phyloP scores from a whole-genome alignment of 1,284 basidiomycete genomes.

The Inonotus hispidus region DNA sequence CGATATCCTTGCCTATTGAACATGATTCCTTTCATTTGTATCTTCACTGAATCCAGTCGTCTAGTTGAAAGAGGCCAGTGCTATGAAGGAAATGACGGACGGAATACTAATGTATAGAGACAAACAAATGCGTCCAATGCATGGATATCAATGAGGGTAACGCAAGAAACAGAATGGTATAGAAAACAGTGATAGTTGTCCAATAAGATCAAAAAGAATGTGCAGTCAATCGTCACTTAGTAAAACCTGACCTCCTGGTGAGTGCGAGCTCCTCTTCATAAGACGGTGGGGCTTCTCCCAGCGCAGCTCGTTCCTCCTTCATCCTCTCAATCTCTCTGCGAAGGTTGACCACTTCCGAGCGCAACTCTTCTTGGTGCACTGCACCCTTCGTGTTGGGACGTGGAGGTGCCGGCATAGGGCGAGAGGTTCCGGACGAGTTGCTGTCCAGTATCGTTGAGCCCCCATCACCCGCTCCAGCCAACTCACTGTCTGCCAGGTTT shows the following conservation, averaged over 20 bases:
- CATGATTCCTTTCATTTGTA: no score
- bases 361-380: slow-evolving; percentile 12
- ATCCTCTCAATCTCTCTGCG: slow-evolving; percentile 25
- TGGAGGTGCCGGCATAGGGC: not conserved
- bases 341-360: slow-evolving; percentile 23
- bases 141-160: not conserved
- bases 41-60: no score
- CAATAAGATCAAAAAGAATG: not conserved
- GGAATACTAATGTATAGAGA: not conserved
- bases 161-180: not conserved
- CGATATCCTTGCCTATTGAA: no score
- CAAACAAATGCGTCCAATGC: not conserved
- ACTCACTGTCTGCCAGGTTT: not conserved
- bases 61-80: not conserved
- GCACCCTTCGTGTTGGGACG: not conserved
- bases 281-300: slow-evolving; percentile 6
- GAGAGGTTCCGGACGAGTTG: not conserved
- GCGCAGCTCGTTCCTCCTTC: slow-evolving; percentile 15
- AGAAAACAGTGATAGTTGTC: not conserved
- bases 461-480: not conserved
- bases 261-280: slow-evolving; percentile 3
- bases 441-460: not conserved
- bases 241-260: not conserved
- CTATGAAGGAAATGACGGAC: not conserved
- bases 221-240: not conserved